phyloP scores from a whole-genome alignment of 208 protist species.

The Trypanosoma avium region DNA sequence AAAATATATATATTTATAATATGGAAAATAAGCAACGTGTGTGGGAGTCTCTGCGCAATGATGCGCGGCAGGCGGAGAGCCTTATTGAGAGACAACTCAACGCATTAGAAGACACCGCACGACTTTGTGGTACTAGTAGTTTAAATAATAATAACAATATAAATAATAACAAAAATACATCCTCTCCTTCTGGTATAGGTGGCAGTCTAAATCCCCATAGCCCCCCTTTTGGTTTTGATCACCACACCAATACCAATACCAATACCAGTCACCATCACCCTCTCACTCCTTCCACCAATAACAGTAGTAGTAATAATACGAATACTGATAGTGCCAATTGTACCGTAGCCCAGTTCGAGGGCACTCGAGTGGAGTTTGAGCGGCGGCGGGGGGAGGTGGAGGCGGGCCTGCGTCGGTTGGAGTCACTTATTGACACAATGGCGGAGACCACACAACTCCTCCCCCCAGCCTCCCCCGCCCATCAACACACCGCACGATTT shows the following conservation, averaged over 20 bases:
- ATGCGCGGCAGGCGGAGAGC: constrained; percentile 63
- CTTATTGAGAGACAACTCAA: constrained; percentile 59
- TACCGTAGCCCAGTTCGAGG: constrained; percentile 4
- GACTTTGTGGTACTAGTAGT: constrained; percentile 29
- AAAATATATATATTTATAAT: neutral
- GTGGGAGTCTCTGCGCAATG: constrained; percentile 66
- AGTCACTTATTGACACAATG: constrained; percentile 32
- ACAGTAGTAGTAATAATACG: neutral
- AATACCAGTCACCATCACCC: too few relatives aligned
- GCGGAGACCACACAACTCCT: constrained; percentile 27
- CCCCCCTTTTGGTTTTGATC: too few relatives aligned
- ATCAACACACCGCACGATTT: constrained; percentile 63
- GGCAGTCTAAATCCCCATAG: too few relatives aligned
- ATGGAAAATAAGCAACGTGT: constrained; percentile 38
- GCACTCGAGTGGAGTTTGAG: constrained; percentile 26
- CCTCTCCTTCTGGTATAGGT: too few relatives aligned
- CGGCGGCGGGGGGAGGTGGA: constrained; percentile 29
- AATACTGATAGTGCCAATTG: neutral
- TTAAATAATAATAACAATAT: neutral
- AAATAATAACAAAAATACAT: neutral
- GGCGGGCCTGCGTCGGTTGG: constrained; percentile 27
- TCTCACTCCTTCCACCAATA: too few relatives aligned
- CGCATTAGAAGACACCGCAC: constrained; percentile 39
- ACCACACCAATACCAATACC: neutral
- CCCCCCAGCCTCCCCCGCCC: constrained; percentile 18